These are phyloP conservation scores for Colletotrichum neosansevieriae DNA, from an alignment of 2,329 filamentous ascomycete species.

Conservation along the genomic window DNA sequence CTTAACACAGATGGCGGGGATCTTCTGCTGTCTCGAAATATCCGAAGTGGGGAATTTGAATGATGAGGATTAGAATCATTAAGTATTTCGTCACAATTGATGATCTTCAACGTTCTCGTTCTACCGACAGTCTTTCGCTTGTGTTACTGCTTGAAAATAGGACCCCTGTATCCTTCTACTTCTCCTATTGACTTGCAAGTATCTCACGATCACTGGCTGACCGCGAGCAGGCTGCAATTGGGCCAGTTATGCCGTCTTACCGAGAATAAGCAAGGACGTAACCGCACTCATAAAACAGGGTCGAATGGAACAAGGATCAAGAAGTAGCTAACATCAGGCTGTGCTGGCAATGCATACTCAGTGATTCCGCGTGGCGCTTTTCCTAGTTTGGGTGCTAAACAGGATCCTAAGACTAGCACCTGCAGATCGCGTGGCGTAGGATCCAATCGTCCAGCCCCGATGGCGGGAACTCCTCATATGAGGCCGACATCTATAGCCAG, in stretches of 20 bases:
- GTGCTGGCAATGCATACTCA: constrained; percentile 32
- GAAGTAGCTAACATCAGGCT: constrained; percentile 3
- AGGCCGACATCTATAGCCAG: constrained; percentile 2
- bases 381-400: constrained; percentile 10
- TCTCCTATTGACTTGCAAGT: too few species aligned
- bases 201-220: too few species aligned
- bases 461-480: constrained; percentile 21
- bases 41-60: too few species aligned
- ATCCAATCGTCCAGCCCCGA: constrained; percentile 28
- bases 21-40: too few species aligned
- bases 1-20: too few species aligned
- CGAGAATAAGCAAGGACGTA: not conserved
- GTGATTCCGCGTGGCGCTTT: not conserved
- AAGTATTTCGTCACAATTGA: too few species aligned
- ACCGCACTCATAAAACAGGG: not conserved
- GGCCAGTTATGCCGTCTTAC: not conserved
- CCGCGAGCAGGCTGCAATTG: not conserved
- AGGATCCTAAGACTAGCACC: not conserved
- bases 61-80: too few species aligned
- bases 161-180: too few species aligned
- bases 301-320: constrained; percentile 3
- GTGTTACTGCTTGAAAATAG: too few species aligned
- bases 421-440: constrained; percentile 33
- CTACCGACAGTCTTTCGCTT: too few species aligned
- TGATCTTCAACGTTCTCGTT: too few species aligned